phyloP scores from a whole-genome alignment of 2,329 filamentous ascomycete species.

The Cercospora zeina region DNA sequence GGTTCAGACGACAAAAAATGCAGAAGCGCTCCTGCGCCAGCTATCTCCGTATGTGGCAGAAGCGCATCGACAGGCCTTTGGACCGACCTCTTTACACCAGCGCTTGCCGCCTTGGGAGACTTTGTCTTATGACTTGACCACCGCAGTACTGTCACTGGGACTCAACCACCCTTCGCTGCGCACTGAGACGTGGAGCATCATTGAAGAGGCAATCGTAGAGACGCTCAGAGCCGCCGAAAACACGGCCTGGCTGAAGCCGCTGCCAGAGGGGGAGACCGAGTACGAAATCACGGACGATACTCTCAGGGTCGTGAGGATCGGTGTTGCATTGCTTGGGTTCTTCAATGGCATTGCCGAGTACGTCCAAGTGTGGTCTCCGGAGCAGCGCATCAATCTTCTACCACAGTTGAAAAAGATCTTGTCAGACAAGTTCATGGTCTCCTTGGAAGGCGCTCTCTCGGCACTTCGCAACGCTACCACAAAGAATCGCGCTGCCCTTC shows the following conservation, averaged over 20 bases:
- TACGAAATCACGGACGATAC: slow-evolving; percentile 31
- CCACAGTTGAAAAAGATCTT: slow-evolving; percentile 70
- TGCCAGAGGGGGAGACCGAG: slow-evolving; percentile 29
- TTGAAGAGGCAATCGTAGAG: slow-evolving; percentile 71
- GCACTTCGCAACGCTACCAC: slow-evolving; percentile 78
- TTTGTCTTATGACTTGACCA: slow-evolving; percentile 74
- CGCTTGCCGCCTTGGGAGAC: slow-evolving; percentile 84
- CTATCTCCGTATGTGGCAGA: slow-evolving; percentile 83
- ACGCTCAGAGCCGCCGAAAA: slow-evolving; percentile 64
- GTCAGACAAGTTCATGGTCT: slow-evolving; percentile 80
- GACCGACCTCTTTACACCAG: slow-evolving; percentile 77
- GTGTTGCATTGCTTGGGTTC: slow-evolving; percentile 86
- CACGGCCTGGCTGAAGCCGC: slow-evolving; percentile 43
- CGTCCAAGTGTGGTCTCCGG: slow-evolving; percentile 75
- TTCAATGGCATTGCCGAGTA: slow-evolving; percentile 77
- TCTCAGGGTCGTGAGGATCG: slow-evolving; percentile 61
- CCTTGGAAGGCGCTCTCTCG: slow-evolving; percentile 85
- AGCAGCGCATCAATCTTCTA: slow-evolving; percentile 72
- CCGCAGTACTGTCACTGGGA: slow-evolving; percentile 78
- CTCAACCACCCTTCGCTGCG: slow-evolving; percentile 69
- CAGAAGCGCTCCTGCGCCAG: slow-evolving; percentile 74
- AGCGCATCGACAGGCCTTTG: slow-evolving; percentile 75
- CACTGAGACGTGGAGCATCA: slow-evolving; percentile 63
- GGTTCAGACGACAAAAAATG: slow-evolving; percentile 69
- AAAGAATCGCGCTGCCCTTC: slow-evolving; percentile 65